A percentile compares a stretch with the other conserved stretches of the same genome.
phyloP scores from a whole-genome alignment of 208 protist species.

The Endotrypanum monterogeii region DNA sequence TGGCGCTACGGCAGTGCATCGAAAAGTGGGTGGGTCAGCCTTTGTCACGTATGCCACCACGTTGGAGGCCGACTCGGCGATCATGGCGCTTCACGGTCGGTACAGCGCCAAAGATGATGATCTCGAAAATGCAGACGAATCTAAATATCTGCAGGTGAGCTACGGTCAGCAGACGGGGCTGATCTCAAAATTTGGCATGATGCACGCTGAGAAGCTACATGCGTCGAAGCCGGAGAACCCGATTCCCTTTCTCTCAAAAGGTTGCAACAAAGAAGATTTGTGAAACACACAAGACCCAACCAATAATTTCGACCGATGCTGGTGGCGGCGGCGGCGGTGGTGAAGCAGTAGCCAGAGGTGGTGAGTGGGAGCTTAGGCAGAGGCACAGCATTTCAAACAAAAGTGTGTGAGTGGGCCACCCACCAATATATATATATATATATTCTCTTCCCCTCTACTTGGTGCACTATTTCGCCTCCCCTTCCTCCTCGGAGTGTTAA shows the following conservation, averaged over 20 bases:
- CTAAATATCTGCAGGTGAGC: constrained; percentile 61
- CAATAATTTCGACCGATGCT: background rate
- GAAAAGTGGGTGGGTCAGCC: constrained; percentile 50
- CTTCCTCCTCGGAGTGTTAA: too few relatives aligned
- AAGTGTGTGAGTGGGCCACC: too few relatives aligned
- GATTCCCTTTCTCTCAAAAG: constrained; percentile 42
- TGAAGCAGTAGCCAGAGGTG: too few relatives aligned
- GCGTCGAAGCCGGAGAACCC: constrained; percentile 46
- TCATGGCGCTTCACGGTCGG: constrained; percentile 55
- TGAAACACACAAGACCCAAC: background rate
- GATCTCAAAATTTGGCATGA: constrained; percentile 53
- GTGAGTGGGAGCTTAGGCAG: background rate
- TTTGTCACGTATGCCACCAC: constrained; percentile 77
- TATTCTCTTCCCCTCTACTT: too few relatives aligned
- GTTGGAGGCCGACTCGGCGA: constrained; percentile 71
- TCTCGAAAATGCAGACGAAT: constrained; percentile 20
- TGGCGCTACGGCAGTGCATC: constrained; percentile 10
- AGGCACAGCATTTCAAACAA: too few relatives aligned
- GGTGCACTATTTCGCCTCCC: too few relatives aligned
- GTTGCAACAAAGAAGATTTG: background rate
- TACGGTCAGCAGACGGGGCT: constrained; percentile 53
- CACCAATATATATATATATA: too few relatives aligned
- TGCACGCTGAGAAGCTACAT: constrained; percentile 45
- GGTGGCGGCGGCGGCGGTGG: background rate
- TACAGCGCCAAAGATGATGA: constrained; percentile 63